phyloP scores from a whole-genome alignment of 2,329 filamentous ascomycete genomes.

The Mariannaea sp. region DNA sequence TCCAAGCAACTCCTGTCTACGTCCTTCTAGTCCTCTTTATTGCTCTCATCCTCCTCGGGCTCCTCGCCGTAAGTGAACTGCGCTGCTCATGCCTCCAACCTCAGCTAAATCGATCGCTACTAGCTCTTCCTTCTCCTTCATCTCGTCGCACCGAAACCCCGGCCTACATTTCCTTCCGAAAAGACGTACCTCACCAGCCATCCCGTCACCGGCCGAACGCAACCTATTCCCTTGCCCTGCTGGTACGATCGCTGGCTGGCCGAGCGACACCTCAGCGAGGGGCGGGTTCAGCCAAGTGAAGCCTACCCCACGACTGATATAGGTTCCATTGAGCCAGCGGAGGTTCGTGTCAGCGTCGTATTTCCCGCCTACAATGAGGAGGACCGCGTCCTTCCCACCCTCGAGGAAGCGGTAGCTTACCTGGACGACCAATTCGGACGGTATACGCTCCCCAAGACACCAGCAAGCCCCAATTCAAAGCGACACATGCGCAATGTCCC shows the following conservation, averaged over 20 bases:
- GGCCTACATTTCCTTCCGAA: slow-evolving; percentile 74
- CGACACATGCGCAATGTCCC: slow-evolving; percentile 42
- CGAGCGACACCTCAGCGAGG: slow-evolving; percentile 59
- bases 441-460: slow-evolving; percentile 32
- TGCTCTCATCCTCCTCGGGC: slow-evolving; percentile 40
- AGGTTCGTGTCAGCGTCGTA: slow-evolving; percentile 88
- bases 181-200: slow-evolving; percentile 82
- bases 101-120: not conserved
- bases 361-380: slow-evolving; percentile 97
- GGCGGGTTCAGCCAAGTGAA: slow-evolving; percentile 43
- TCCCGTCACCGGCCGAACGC: slow-evolving; percentile 52
- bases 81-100: not conserved
- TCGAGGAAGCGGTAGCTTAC: slow-evolving; percentile 89
- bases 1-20: slow-evolving; percentile 47
- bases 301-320: slow-evolving; percentile 51
- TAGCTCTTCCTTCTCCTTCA: slow-evolving; percentile 69
- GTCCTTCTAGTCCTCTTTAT: slow-evolving; percentile 45
- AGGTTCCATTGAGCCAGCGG: slow-evolving; percentile 71
- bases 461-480: slow-evolving; percentile 38
- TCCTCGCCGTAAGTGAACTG: slow-evolving; percentile 45
- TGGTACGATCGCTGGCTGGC: slow-evolving; percentile 82
- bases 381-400: slow-evolving; percentile 77
- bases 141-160: slow-evolving; percentile 80
- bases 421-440: slow-evolving; percentile 77
- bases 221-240: slow-evolving; percentile 68